These are phyloP conservation scores for Pseudocercospora cruenta DNA, from an alignment of 2,329 filamentous ascomycete species.

Conservation along the genomic window DNA sequence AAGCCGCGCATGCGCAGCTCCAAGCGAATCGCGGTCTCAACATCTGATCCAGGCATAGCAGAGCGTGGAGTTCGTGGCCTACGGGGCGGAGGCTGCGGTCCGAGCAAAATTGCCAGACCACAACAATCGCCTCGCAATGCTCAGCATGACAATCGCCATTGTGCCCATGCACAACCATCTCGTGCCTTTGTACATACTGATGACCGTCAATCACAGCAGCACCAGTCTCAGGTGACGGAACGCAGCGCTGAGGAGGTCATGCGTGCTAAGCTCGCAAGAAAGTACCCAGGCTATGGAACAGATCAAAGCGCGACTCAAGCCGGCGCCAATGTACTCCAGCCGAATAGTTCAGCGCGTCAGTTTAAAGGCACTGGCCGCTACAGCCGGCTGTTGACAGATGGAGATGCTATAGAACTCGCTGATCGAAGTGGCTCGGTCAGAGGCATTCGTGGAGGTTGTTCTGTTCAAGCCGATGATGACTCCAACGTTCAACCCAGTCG, in stretches of 20 bases:
- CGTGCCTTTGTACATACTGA: neutral
- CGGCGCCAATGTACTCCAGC: neutral
- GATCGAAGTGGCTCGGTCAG: neutral
- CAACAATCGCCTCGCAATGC: neutral
- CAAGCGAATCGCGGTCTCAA: neutral
- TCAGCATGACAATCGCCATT: neutral
- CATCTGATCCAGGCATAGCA: neutral
- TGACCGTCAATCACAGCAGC: neutral
- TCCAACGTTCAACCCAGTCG: neutral
- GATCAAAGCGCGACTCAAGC: neutral
- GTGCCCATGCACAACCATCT: neutral
- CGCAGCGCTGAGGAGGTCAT: constrained; percentile 1
- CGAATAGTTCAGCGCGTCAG: neutral
- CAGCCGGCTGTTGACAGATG: neutral
- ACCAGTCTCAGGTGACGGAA: neutral
- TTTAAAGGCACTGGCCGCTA: neutral
- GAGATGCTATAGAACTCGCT: neutral
- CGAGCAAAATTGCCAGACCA: neutral
- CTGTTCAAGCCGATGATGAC: neutral
- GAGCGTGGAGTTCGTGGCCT: neutral
- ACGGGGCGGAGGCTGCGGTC: neutral
- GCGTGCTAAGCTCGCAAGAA: neutral
- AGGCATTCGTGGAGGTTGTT: neutral
- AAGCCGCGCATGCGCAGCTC: neutral
- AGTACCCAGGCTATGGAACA: neutral